phyloP scores from a whole-genome alignment of 192 early-diverging fungal genomes.

The Backusella liffmaniae region DNA sequence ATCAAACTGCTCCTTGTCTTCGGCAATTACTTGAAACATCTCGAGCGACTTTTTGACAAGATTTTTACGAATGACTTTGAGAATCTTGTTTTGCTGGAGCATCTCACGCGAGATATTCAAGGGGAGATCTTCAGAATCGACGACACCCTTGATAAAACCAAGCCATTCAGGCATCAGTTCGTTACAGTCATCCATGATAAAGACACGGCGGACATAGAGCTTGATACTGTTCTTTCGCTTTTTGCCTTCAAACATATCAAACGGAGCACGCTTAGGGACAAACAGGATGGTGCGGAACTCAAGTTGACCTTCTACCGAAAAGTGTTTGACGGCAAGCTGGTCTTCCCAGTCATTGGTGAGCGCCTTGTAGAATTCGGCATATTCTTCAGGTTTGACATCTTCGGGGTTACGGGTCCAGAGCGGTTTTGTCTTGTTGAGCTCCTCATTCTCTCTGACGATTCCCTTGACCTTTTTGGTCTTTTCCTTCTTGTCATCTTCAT shows the following conservation, averaged over 20 bases:
- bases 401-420: constrained; percentile 99
- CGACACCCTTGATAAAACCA: constrained; percentile 99
- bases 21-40: constrained; percentile 94
- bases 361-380: constrained; percentile 98
- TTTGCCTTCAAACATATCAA: constrained; percentile 97
- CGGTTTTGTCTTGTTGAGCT: constrained; percentile 98
- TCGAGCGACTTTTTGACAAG: constrained; percentile 99
- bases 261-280: constrained; percentile 94
- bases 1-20: constrained; percentile 98
- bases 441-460: constrained; percentile 80
- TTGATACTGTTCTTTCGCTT: constrained; percentile 99
- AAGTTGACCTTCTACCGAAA: constrained; percentile 98
- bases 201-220: constrained; percentile 99
- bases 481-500: constrained; percentile 67
- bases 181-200: constrained; percentile 99
- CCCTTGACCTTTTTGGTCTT: constrained; percentile 86
- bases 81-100: constrained; percentile 99
- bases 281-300: constrained; percentile 99
- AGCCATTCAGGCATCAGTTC: constrained; percentile 99
- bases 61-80: constrained; percentile 99
- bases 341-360: constrained; percentile 99
- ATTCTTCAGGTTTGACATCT: constrained; percentile 94
- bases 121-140: constrained; percentile 99
- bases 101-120: constrained; percentile 99
- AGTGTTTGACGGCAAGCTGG: constrained; percentile 96